Base-by-base conservation (phyloP, 345 rosid genomes). In the Lumnitzera littorea region DNA sequence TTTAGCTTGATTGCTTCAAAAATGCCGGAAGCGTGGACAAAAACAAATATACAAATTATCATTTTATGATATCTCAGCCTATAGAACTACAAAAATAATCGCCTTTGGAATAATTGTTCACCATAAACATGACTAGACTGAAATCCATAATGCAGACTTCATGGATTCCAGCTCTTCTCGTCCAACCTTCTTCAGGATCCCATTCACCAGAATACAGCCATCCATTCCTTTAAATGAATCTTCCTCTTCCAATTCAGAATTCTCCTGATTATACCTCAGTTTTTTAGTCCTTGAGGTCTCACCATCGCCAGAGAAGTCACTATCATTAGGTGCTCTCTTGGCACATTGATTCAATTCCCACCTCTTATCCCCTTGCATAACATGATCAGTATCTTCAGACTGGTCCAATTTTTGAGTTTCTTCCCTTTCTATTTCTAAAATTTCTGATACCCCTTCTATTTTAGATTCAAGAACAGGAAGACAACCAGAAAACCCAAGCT, bases 391-490 rank as follows among this genome's bases (percentile, higher is more conserved):
- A 7, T 36, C 10, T 36, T 36, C 3, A 7, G 43, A 36, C 43
- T 36, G 43, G 43, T 2, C 43, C 11, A 36, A 36, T 36, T 36
- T n/a, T 11, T 46, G 51, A 11, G 50, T 25, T 54, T 29, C 64
- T 46, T 60, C 64, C 64, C 50, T 58, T 27, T 27, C 31, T 51
- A 50, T 66, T 63, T 74, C 76, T 43, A 64, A 72, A 62, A 24
- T 50, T 13, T 60, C 65, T 0, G 13, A 62, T 47, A 31, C 59
- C 20, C 58, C 48, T 8, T 55, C 58, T 2, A 12, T 48, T 25
- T 55, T 25, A 43, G 51, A 31, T 68, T 73, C 85, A 24, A 92
- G 91, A 62, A 64, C 66, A 55, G 99, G 91, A 56, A 90, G 80
- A 55, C 66, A 63, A 41, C 90, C 87, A 9, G 91, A 84, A 63